Evolutionary conservation across 345 rosid species (phyloP), one percentile per base, ranked within the genome.

Genomic region (Aethionema arabicum): DNA sequence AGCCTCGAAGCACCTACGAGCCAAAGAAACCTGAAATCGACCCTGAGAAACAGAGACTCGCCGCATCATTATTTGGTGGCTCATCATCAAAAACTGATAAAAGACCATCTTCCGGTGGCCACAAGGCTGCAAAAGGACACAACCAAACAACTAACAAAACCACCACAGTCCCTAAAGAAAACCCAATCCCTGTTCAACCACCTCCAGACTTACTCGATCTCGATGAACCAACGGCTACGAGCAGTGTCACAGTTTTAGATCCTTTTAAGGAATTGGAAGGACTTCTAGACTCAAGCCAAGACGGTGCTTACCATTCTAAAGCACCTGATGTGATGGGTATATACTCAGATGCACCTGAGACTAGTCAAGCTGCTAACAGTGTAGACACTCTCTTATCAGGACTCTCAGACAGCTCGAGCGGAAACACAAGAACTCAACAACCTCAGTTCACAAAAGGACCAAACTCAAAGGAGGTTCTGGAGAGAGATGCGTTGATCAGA

Each of bases 171-270:
- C 56, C 77, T 27, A 62, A 37, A 46, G 85, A 81, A 69, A 81
- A 69, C 56, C 57, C 74, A 31, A 4, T 61, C 51, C 72, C 83
- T 44, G 77, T 74, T 66, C 86, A 80, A 70, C 91, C 84, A 3
- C 86, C 87, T 48, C 92, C 87, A 0, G 97, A 93, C 76, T 81
- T 93, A 84, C 95, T 93, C 21, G 99, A 93, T 78, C 69, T 93
- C 59, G 92, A 83, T 4, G 95, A 87, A 69, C 75, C 92, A 49
- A 65, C 75, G 43, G 70, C 45, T 7, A 63, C 82, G 44, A 2
- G 27, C 1, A 64, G 63, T 29, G 75, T 69, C 41, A 66, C 82
- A 53, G 45, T 61, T 0, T 67, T 68, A 52, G 99, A 93, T 76
- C 99, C 96, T 61, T 93, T 93, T 72, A 82, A 78, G 75, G 83